Conservation (phyloP, 2,329 filamentous ascomycete species). For the Amphichorda felina region DNA sequence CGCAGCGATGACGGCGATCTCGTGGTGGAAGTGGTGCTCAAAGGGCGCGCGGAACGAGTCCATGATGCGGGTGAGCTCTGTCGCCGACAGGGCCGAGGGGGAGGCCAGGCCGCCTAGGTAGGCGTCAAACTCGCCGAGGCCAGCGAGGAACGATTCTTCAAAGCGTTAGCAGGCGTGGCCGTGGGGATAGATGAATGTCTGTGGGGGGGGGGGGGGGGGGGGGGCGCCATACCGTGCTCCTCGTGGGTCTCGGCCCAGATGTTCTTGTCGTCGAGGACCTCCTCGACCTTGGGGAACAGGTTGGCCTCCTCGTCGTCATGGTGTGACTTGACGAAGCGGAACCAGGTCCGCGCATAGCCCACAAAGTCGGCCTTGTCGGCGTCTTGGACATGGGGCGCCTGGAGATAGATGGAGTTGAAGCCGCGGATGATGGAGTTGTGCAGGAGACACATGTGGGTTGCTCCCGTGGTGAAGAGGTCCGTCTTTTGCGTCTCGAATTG, state of each 20-base stretch:
- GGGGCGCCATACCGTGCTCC: slow-evolving; percentile 45
- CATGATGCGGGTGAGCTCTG: slow-evolving; percentile 37
- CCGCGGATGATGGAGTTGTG: slow-evolving; percentile 53
- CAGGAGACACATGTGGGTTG: slow-evolving; percentile 48
- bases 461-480: slow-evolving; percentile 45
- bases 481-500: slow-evolving; percentile 39
- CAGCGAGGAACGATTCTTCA: slow-evolving; percentile 35
- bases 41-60: slow-evolving; percentile 36
- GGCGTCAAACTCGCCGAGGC: slow-evolving; percentile 36
- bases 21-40: slow-evolving; percentile 41
- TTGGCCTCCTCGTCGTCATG: slow-evolving; percentile 47
- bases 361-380: slow-evolving; percentile 45
- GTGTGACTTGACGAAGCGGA: slow-evolving; percentile 46
- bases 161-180: too few relatives aligned
- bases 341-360: slow-evolving; percentile 44
- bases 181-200: not conserved
- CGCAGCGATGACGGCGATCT: slow-evolving; percentile 37
- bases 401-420: slow-evolving; percentile 51
- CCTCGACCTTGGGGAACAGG: slow-evolving; percentile 43
- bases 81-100: slow-evolving; percentile 28
- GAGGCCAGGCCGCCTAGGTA: slow-evolving; percentile 33
- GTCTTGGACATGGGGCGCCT: slow-evolving; percentile 38
- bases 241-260: slow-evolving; percentile 39
- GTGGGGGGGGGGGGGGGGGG: too few relatives aligned
- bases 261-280: slow-evolving; percentile 34